These are phyloP conservation scores for Salix arbutifolia DNA, from an alignment of 345 rosid species.

Conservation along the genomic window DNA sequence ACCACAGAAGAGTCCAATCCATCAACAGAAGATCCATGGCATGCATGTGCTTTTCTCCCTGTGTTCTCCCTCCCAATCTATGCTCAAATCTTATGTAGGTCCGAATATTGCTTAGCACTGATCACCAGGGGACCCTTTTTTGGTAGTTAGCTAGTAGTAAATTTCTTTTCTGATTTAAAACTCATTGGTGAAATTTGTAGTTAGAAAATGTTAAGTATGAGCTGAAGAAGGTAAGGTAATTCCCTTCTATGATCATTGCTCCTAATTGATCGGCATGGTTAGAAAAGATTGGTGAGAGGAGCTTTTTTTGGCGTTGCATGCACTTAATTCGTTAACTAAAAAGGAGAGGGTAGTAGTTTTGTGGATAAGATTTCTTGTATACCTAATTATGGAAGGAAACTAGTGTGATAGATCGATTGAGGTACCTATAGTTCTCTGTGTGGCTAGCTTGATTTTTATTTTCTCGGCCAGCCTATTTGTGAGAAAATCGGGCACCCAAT, in stretches of 20 bases:
- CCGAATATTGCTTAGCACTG: neutral
- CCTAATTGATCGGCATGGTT: neutral
- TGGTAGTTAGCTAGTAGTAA: neutral
- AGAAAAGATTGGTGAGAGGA: neutral
- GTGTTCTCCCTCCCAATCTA: slow-evolving; percentile 3
- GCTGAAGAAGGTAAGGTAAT: neutral
- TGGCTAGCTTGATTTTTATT: neutral
- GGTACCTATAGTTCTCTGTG: too few relatives aligned
- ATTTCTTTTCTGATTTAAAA: neutral
- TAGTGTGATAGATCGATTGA: neutral
- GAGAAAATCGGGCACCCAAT: neutral
- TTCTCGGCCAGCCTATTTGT: neutral
- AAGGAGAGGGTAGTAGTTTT: neutral
- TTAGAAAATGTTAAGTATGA: slow-evolving; percentile 11
- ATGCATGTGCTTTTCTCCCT: slow-evolving; percentile 24
- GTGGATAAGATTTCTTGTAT: too few relatives aligned
- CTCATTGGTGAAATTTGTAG: slow-evolving; percentile 14
- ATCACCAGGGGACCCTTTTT: neutral
- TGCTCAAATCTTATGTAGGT: slow-evolving; percentile 10
- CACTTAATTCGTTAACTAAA: neutral
- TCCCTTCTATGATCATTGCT: neutral
- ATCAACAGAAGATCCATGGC: slow-evolving; percentile 32
- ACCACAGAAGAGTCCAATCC: slow-evolving; percentile 2
- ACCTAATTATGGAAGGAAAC: neutral
- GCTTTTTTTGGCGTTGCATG: neutral